Evolutionary conservation across 768 basidiomycete genomes (phyloP).

Genomic region (Trametes coccinea): DNA sequence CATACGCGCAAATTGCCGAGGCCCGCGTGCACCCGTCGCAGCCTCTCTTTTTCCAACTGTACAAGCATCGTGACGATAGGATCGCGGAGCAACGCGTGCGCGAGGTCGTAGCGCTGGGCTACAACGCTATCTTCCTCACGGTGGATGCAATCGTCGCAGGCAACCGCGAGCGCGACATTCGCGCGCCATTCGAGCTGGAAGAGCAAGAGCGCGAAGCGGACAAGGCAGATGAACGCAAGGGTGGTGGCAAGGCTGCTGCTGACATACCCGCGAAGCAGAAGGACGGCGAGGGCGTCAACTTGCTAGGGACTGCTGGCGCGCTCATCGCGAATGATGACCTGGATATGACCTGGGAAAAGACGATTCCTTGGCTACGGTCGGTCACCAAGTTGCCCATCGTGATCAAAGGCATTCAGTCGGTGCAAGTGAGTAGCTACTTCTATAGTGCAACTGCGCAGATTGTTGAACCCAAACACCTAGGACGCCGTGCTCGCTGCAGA

Average conservation of each 20-base stretch:
- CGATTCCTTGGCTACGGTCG: conserved; percentile 75
- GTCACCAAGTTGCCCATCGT: conserved; percentile 71
- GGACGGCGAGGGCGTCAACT: conserved; percentile 37
- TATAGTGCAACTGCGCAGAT: conserved; percentile 7
- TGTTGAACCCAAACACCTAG: conserved; percentile 36
- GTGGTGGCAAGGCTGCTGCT: conserved; percentile 24
- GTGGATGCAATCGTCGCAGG: conserved; percentile 86
- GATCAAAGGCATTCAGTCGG: conserved; percentile 79
- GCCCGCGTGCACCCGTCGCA: conserved; percentile 56
- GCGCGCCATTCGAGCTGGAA: conserved; percentile 56
- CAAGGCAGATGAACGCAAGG: conserved; percentile 10
- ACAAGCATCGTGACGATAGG: conserved; percentile 72
- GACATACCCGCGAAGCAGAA: conserved; percentile 33
- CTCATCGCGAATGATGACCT: conserved; percentile 65
- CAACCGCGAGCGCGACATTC: conserved; percentile 76
- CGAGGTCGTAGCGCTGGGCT: conserved; percentile 71
- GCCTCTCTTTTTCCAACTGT: conserved; percentile 79
- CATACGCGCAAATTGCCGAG: conserved; percentile 60
- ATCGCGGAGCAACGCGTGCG: conserved; percentile 69
- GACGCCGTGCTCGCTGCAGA: conserved; percentile 86
- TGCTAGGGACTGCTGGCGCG: conserved; percentile 67
- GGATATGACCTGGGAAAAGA: conserved; percentile 83
- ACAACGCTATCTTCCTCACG: conserved; percentile 88
- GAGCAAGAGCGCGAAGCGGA: conserved; percentile 37
- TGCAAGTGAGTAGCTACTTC: conserved; percentile 48